These are phyloP conservation scores for Priceomyces medius DNA, from an alignment of 805 yeast species.

Conservation along the genomic window DNA sequence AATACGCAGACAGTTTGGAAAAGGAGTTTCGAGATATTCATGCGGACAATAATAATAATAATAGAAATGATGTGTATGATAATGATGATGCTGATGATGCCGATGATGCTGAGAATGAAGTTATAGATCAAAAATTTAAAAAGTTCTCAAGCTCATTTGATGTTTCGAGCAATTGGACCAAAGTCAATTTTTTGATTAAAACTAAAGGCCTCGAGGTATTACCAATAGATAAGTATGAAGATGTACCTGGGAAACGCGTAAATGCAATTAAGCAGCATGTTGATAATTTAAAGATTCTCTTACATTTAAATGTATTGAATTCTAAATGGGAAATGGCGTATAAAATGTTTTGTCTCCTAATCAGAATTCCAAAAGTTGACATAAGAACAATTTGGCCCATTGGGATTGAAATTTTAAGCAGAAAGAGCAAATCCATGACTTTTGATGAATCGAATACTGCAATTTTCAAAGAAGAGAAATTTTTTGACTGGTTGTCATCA, in stretches of 20 bases:
- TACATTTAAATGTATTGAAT: constrained; percentile 49
- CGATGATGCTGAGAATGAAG: constrained; percentile 8
- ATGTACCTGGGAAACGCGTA: constrained; percentile 2
- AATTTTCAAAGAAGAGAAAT: constrained; percentile 26
- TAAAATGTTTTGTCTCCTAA: constrained; percentile 47
- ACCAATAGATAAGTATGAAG: constrained; percentile 13
- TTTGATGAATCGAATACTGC: constrained; percentile 1
- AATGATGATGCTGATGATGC: constrained; percentile 3
- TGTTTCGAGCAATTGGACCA: constrained; percentile 16
- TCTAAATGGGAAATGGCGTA: constrained; percentile 58
- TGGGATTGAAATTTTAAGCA: constrained; percentile 54
- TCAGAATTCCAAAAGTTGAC: constrained; percentile 51
- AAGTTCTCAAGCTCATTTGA: constrained; percentile 19
- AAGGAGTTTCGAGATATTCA: too few relatives aligned
- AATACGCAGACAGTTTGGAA: background rate
- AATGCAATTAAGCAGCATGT: constrained; percentile 25
- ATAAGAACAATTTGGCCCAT: constrained; percentile 61
- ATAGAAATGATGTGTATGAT: constrained; percentile 1
- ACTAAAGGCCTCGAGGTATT: constrained; percentile 24
- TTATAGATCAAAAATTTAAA: constrained; percentile 9
- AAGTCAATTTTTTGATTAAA: constrained; percentile 19
- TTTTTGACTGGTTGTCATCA: constrained; percentile 38
- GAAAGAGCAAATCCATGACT: constrained; percentile 8
- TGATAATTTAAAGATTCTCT: constrained; percentile 37
- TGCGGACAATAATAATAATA: constrained; percentile 3